A percentile compares a stretch with the other conserved stretches of the same genome.
Conservation (phyloP, 805 yeast species). For the Saccharomyces paradoxus region DNA sequence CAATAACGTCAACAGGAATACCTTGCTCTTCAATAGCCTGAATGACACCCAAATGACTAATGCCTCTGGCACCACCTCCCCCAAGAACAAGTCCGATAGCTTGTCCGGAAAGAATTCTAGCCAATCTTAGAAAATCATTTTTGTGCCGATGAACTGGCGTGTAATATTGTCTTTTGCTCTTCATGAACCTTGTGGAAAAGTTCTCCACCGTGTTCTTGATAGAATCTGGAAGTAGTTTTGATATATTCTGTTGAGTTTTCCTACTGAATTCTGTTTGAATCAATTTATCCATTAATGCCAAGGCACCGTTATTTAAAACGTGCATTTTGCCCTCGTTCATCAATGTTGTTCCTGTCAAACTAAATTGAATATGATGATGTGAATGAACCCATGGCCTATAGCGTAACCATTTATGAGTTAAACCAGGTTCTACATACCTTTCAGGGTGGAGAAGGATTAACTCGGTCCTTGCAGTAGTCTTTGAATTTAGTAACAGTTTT, state of each 20-base stretch:
- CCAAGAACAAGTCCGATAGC: slow-evolving; percentile 93
- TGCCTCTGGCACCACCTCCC: slow-evolving; percentile 96
- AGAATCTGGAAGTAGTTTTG: slow-evolving; percentile 27
- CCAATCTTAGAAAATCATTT: slow-evolving; percentile 81
- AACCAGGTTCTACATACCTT: slow-evolving; percentile 72
- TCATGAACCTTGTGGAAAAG: slow-evolving; percentile 28
- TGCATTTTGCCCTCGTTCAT: not conserved
- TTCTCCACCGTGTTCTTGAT: slow-evolving; percentile 33
- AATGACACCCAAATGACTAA: slow-evolving; percentile 87
- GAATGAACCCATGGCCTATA: slow-evolving; percentile 84
- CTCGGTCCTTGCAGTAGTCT: slow-evolving; percentile 82
- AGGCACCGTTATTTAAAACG: slow-evolving; percentile 4
- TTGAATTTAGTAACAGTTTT: slow-evolving; percentile 58
- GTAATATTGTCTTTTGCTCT: slow-evolving; percentile 21
- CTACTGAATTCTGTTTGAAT: slow-evolving; percentile 27
- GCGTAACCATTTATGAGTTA: slow-evolving; percentile 78
- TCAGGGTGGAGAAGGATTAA: slow-evolving; percentile 79
- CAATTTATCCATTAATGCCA: slow-evolving; percentile 20
- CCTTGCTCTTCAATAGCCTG: slow-evolving; percentile 86
- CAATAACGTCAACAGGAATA: slow-evolving; percentile 86
- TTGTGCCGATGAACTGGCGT: slow-evolving; percentile 46
- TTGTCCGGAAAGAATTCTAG: slow-evolving; percentile 82
- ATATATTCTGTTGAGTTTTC: slow-evolving; percentile 27
- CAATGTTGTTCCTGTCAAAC: slow-evolving; percentile 2
- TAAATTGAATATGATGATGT: slow-evolving; percentile 83